These are phyloP conservation scores for Arthrinium phaeospermum DNA, from an alignment of 2,329 filamentous ascomycete genomes.

Conservation along the genomic window DNA sequence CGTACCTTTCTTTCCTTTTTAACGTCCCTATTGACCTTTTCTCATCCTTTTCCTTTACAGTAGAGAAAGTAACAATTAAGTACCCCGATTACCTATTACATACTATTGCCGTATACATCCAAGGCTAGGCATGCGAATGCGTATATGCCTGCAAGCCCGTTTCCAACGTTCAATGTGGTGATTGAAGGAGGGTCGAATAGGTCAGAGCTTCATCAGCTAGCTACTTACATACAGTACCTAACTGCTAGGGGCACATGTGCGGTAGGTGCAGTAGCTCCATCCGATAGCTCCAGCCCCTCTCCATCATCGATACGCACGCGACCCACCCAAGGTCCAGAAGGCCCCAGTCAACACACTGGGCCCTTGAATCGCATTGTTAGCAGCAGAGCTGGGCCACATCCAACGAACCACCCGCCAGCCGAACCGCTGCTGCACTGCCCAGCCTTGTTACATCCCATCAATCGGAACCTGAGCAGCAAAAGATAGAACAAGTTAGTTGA, in stretches of 20 bases:
- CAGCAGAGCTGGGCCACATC: neutral
- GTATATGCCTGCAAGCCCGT: neutral
- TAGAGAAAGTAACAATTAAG: neutral
- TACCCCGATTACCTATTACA: neutral
- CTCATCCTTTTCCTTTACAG: neutral
- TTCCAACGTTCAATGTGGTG: neutral
- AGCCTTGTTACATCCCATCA: neutral
- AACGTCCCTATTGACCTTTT: no score
- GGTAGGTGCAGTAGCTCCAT: neutral
- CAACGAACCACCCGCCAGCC: neutral
- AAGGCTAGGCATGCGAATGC: neutral
- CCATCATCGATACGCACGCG: neutral
- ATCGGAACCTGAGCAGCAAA: neutral
- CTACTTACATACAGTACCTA: no score
- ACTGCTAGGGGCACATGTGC: neutral
- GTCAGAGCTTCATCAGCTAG: neutral
- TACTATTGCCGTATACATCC: neutral
- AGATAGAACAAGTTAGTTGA: neutral
- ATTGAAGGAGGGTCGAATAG: neutral
- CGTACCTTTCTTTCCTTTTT: neutral
- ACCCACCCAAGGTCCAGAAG: neutral
- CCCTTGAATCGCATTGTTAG: constrained; percentile 1
- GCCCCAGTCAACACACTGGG: neutral
- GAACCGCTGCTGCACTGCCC: neutral
- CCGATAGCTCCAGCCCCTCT: neutral